A percentile compares a stretch with the other conserved stretches of the same genome.
phyloP scores from a whole-genome alignment of 352 stramenopile species.

The Phytophthora tubulina region DNA sequence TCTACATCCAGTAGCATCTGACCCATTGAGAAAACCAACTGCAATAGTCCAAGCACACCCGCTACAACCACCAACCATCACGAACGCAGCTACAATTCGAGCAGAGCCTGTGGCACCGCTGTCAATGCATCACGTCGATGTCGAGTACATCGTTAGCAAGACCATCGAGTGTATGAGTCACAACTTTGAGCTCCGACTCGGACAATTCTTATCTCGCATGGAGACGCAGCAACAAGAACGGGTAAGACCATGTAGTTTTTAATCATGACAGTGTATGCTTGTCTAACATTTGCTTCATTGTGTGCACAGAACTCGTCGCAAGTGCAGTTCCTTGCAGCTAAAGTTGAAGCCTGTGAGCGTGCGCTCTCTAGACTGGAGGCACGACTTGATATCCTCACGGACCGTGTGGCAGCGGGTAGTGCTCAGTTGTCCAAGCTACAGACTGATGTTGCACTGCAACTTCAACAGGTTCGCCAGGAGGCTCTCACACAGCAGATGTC shows the following conservation, averaged over 20 bases:
- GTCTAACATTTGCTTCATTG: conserved; percentile 8
- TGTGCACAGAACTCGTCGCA: conserved; percentile 52
- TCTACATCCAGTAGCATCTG: conserved; percentile 13
- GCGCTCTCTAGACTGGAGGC: conserved; percentile 67
- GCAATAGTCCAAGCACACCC: conserved; percentile 25
- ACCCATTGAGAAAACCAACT: conserved; percentile 10
- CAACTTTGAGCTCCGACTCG: conserved; percentile 69
- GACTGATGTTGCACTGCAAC: conserved; percentile 43
- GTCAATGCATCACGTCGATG: conserved; percentile 52
- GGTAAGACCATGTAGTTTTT: conserved; percentile 21
- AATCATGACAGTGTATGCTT: not conserved
- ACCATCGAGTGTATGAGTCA: conserved; percentile 77
- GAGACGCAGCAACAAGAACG: conserved; percentile 72
- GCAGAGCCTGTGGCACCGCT: conserved; percentile 14
- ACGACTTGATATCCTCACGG: conserved; percentile 66
- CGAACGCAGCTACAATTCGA: conserved; percentile 5
- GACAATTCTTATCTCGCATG: conserved; percentile 64
- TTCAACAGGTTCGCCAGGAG: conserved; percentile 48
- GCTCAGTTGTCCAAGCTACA: conserved; percentile 59
- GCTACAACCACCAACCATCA: conserved; percentile 13
- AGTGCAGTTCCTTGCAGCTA: conserved; percentile 61
- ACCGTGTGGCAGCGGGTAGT: conserved; percentile 55
- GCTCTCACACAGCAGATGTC: conserved; percentile 34
- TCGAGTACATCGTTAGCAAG: conserved; percentile 73
- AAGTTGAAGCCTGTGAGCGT: conserved; percentile 71